Evolutionary conservation across 2,329 filamentous ascomycete species (phyloP), one percentile per base, ranked within the genome.

Genomic region (Periconia sp.): DNA sequence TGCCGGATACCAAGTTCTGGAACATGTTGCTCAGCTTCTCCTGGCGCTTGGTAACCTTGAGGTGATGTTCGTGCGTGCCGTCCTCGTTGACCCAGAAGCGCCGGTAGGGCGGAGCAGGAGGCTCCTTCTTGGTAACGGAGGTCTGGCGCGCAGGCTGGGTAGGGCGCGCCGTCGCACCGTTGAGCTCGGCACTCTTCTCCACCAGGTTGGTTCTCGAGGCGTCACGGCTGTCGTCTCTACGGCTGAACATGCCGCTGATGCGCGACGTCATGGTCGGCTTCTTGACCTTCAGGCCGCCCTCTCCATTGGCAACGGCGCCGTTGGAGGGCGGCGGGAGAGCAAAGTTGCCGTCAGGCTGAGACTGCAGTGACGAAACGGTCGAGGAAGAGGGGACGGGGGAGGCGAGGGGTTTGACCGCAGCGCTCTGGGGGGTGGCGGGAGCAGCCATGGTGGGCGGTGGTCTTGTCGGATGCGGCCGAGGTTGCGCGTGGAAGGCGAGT

Each of bases 1-100:
- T 90, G 52, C 89, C 90, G 43, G 79, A 77, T 39, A 97, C 80
- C 58, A 96, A 82, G 56, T 87, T 86, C 57, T 91, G 87, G 71
- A 95, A 87, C 84, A 97, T 89, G 69, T 95, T 91, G 15, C 88
- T 87, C 42, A 99, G 78, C 73, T 96, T 97, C 73, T 99, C 92
- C 70, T 99, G 92, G 43, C 94, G 84, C 67, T 89, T 90, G 48
- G 89, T 88, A 49, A 89, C 92, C 73, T 89, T 94, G 52, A 99
- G 83, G 59, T 89, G 84, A 68, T 99, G 94, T 61, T 88, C 86
- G 63, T 99, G 94, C 24, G 84, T 81, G 52, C 89, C 88, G 50
- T 86, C 80, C 2, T 81, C 73, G 35, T 79, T 73, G 16, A 77
- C 50, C 69, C 83, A 83, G 65, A 85, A 87, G 25, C 83, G 70